Evolutionary conservation across 2,329 filamentous ascomycete genomes (phyloP).

Genomic region (Domatiomyces catenatus): DNA sequence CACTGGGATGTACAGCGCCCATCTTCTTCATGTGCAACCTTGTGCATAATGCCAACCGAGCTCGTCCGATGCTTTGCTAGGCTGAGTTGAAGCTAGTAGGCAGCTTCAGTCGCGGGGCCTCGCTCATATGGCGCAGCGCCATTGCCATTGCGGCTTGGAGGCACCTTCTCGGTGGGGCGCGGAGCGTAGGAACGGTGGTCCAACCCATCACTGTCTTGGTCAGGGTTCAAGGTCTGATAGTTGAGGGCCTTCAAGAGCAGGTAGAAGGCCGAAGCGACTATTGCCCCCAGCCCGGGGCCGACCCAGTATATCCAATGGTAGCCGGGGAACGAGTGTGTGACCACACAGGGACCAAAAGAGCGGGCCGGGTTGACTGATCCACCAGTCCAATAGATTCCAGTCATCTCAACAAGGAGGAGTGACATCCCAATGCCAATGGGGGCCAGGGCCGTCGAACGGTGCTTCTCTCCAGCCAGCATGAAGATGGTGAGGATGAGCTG

Average conservation of each 20-base stretch:
- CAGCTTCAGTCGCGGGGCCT: background rate
- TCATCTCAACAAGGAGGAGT: conserved; percentile 46
- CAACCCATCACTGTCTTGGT: conserved; percentile 3
- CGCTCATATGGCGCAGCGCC: background rate
- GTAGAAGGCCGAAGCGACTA: conserved; percentile 10
- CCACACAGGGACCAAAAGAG: conserved; percentile 31
- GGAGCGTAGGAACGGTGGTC: background rate
- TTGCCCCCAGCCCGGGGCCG: conserved; percentile 22
- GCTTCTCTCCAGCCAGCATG: conserved; percentile 58
- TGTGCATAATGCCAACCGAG: too few relatives aligned
- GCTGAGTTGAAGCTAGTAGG: background rate
- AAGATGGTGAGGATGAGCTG: conserved; percentile 49
- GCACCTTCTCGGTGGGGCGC: background rate
- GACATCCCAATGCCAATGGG: conserved; percentile 56
- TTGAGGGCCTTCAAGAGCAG: conserved; percentile 9
- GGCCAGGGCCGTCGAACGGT: conserved; percentile 53
- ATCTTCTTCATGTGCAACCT: too few relatives aligned
- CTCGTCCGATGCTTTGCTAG: conserved; percentile 3
- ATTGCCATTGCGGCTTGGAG: background rate
- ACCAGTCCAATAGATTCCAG: conserved; percentile 33
- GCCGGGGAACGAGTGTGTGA: conserved; percentile 28
- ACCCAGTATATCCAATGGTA: conserved; percentile 38
- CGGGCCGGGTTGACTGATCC: conserved; percentile 34
- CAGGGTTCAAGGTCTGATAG: conserved; percentile 9
- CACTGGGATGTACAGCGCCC: too few relatives aligned